Evolutionary conservation across 768 basidiomycete species (phyloP).

Genomic region (Mycena venus): DNA sequence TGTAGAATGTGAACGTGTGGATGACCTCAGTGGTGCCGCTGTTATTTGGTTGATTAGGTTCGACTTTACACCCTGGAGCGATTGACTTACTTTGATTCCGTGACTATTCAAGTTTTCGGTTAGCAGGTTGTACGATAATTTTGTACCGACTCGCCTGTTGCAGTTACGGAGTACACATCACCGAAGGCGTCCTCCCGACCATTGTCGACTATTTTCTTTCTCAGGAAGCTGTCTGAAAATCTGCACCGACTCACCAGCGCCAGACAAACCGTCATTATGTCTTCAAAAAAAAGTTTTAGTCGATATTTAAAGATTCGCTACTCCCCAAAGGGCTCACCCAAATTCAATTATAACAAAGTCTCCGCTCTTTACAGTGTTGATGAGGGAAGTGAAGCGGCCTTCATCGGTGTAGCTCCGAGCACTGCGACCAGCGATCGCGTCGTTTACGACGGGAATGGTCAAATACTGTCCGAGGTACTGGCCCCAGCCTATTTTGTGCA

Average conservation of each 20-base stretch:
- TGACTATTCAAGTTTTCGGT: too few species aligned
- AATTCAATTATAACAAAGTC: conserved; percentile 57
- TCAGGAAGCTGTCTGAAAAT: background rate
- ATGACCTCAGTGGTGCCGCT: conserved; percentile 56
- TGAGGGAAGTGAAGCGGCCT: conserved; percentile 58
- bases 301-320: too few species aligned
- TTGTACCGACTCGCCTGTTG: too few species aligned
- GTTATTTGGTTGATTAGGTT: background rate
- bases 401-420: conserved; percentile 63
- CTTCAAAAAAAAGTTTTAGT: too few species aligned
- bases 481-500: conserved; percentile 54
- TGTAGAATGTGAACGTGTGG: conserved; percentile 56
- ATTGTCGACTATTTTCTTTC: conserved; percentile 51
- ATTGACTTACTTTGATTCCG: conserved; percentile 47
- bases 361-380: conserved; percentile 53
- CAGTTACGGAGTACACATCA: conserved; percentile 51
- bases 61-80: too few species aligned
- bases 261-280: conserved; percentile 57
- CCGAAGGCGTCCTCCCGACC: conserved; percentile 56
- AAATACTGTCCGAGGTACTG: conserved; percentile 57
- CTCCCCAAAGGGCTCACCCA: too few species aligned
- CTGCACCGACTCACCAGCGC: background rate
- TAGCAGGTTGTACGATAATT: too few species aligned
- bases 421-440: conserved; percentile 60
- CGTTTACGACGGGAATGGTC: conserved; percentile 59